Base-by-base conservation (phyloP, 139 green algal species). In the Ulvella scutata region DNA sequence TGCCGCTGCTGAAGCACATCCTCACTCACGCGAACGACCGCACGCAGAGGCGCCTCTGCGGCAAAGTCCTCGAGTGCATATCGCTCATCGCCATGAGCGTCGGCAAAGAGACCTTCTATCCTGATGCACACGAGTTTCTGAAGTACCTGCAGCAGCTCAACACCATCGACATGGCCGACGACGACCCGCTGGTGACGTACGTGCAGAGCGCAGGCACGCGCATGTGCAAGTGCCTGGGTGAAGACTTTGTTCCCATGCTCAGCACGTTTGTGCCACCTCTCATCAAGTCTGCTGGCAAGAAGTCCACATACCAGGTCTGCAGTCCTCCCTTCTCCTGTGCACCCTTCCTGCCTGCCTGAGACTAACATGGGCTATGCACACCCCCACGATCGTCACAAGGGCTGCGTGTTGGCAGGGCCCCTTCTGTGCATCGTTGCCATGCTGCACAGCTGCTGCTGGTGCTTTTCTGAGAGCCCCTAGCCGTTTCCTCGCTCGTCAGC, bases 21-120 rank as follows among this genome's bases (percentile, higher is more conserved):
- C 85, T 99, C 43, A 75, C 80, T 33, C 77, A 82, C 28, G 88
- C 91, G 23, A 85, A 72, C 7, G 85, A 87, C 74, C 90, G 91
- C 83, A 75, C 88, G 37, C 86, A 95, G 59, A 78, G 84, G 43
- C 85, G 96, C 81, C 84, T 98, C 80, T 85, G 94, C 7, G 92
- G 90, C 78, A 97, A 98, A 87, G 86, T 90, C 10, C 85, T 99
- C 74, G 95, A 99, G 86, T 98, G 95, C 83, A 90, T 98, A 74
- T 91, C 79, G 26, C 86, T 99, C 38, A 92, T 99, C 72, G 95
- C 92, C 82, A 98, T 99, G 93, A 92, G 95, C 3, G 95, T 99
- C 43, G 95, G 95, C 39, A 86, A 87, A 51, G 94, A 98, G 26
- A 82, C 83, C 20, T 98, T 98, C 83, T 77, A 88, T 3, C 43